Conservation (phyloP, 257 asterid genomes). For the Galeopsis tetrahit region DNA sequence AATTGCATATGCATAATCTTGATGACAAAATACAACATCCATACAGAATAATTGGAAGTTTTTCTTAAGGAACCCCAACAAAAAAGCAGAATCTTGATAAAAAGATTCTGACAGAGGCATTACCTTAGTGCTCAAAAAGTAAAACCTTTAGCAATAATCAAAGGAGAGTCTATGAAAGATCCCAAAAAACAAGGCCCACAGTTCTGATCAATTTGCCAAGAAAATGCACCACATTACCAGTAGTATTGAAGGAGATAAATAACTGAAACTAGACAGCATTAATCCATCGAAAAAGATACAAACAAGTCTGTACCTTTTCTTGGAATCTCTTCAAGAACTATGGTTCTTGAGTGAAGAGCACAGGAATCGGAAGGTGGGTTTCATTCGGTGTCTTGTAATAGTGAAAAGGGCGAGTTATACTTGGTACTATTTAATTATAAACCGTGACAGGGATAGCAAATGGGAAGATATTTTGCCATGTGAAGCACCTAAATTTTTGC, state of each 20-base stretch:
- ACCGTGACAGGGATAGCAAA: slow-evolving; percentile 10
- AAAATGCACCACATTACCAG: slow-evolving; percentile 19
- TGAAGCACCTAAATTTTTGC: slow-evolving; percentile 25
- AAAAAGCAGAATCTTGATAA: background rate
- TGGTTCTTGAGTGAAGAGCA: background rate
- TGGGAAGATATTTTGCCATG: slow-evolving; percentile 43
- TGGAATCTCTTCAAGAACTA: slow-evolving; percentile 11
- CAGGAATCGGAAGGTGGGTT: slow-evolving; percentile 28
- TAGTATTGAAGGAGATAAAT: background rate
- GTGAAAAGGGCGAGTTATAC: slow-evolving; percentile 17
- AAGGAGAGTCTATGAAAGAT: background rate
- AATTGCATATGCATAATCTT: slow-evolving; percentile 29
- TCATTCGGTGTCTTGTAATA: background rate
- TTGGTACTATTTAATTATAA: background rate
- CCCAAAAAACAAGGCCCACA: slow-evolving; percentile 24
- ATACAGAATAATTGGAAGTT: background rate
- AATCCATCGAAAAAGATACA: slow-evolving; percentile 6
- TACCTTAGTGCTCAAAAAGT: slow-evolving; percentile 12
- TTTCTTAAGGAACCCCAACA: background rate
- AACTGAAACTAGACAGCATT: background rate
- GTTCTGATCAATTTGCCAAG: slow-evolving; percentile 19
- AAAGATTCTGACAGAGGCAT: slow-evolving; percentile 23
- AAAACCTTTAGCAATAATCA: background rate
- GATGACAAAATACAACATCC: slow-evolving; percentile 5
- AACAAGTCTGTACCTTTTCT: slow-evolving; percentile 33